Evolutionary conservation across 805 yeast genomes (phyloP).

Genomic region (Candida montana): DNA sequence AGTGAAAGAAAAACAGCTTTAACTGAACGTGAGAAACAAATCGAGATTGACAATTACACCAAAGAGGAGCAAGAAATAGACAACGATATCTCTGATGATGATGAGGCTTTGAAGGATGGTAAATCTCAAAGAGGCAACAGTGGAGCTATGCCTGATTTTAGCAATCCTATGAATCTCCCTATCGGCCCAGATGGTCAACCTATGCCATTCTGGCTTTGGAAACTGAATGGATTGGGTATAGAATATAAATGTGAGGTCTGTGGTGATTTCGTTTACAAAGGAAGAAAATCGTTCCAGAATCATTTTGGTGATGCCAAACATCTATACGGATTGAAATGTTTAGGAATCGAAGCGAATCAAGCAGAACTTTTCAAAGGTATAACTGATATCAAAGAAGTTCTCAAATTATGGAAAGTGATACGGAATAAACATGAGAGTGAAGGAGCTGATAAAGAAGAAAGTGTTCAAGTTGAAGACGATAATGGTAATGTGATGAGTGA

Average conservation of each 20-base stretch:
- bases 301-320: constrained; percentile 78
- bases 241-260: constrained; percentile 81
- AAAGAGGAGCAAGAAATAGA: constrained; percentile 21
- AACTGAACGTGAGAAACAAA: constrained; percentile 49
- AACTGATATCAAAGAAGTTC: constrained; percentile 62
- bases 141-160: constrained; percentile 10
- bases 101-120: constrained; percentile 24
- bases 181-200: constrained; percentile 87
- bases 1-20: constrained; percentile 61
- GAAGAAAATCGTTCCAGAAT: constrained; percentile 61
- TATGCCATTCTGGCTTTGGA: constrained; percentile 90
- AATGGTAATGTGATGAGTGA: constrained; percentile 91
- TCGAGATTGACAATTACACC: constrained; percentile 19
- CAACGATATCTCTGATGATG: constrained; percentile 14
- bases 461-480: constrained; percentile 82
- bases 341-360: constrained; percentile 58
- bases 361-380: constrained; percentile 54
- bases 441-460: constrained; percentile 39
- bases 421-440: constrained; percentile 18
- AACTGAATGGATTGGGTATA: constrained; percentile 76
- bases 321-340: constrained; percentile 60
- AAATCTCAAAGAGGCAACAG: constrained; percentile 15
- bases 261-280: constrained; percentile 67
- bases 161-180: constrained; percentile 58
- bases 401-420: constrained; percentile 46